Base-by-base conservation (phyloP, 345 rosid genomes). In the Eucalyptus urophylla region DNA sequence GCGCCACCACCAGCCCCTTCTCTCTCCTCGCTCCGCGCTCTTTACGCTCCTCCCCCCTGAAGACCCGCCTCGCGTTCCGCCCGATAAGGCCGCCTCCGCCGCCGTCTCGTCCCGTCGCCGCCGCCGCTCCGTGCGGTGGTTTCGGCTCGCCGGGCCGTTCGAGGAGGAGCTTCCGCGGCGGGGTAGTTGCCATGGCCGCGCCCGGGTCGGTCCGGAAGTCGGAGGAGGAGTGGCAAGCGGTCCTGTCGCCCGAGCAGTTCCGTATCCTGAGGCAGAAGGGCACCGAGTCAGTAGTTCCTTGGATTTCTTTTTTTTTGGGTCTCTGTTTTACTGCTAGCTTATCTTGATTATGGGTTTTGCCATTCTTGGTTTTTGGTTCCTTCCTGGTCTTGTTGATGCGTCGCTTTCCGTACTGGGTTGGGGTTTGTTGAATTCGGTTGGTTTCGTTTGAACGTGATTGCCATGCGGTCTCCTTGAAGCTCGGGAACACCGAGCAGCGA, bases 141-240 rank as follows among this genome's bases (percentile, higher is more conserved):
- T 17, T 40, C 85, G 47, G 29, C 2, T 22, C 5, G 85, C 4
- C 14, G 47, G 8, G 85, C 85, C 47, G 14, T 76, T 49, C 86
- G 7, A 90, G 88, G 31, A 95, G 95, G 86, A 45, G 92, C 87
- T 93, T 94, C 56, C 96, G 93, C 56, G 91, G 95, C 24, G 92
- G 95, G 72, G 88, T 93, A 33, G 62, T 92, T 4, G 93, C 96
- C 85, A 94, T 95, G 99, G 93, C 95, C 69, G 92, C 94, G 90
- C 58, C 95, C 83, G 97, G 94, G 49, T 90, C 97, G 22, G 91
- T 92, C 86, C 94, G 91, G 88, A 98, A 96, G 92, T 92, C 99
- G 4, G 98, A 98, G 88, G 99, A 96, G 49, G 98, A 98, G 88
- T 97, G 99, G 99, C 97, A 95, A 27, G 96, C 96, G 31, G 76